phyloP scores from a whole-genome alignment of 169 alveolate genomes.

The Cryptosporidium tyzzeri region DNA sequence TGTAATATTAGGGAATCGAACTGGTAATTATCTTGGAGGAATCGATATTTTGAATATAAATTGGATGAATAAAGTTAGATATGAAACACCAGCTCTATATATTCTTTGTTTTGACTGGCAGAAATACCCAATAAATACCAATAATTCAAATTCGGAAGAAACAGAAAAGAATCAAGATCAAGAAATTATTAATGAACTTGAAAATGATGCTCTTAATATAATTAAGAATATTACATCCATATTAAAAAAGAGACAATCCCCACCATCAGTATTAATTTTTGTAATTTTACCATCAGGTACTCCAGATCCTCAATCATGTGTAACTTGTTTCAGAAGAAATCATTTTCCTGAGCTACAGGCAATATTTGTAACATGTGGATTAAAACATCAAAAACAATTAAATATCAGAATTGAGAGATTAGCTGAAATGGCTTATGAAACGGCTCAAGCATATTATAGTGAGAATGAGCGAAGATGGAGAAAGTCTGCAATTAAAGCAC shows the following conservation, averaged over 20 bases:
- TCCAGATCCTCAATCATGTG: constrained; percentile 74
- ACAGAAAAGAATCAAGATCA: background rate
- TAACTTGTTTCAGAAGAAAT: constrained; percentile 57
- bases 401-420: constrained; percentile 62
- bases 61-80: constrained; percentile 70
- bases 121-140: constrained; percentile 7
- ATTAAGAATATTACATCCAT: constrained; percentile 26
- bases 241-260: constrained; percentile 57
- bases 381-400: constrained; percentile 62
- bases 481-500: constrained; percentile 69
- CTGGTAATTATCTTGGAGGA: constrained; percentile 34
- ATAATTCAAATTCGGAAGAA: background rate
- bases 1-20: constrained; percentile 19
- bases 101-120: constrained; percentile 72
- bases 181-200: constrained; percentile 32
- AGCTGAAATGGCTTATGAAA: constrained; percentile 72
- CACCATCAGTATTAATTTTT: constrained; percentile 68
- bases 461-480: constrained; percentile 75
- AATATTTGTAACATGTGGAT: constrained; percentile 66
- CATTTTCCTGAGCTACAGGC: constrained; percentile 72
- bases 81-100: constrained; percentile 72
- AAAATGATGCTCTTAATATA: constrained; percentile 37
- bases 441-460: constrained; percentile 63
- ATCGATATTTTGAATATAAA: constrained; percentile 44
- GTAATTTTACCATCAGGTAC: constrained; percentile 69